phyloP scores from a whole-genome alignment of 1,284 basidiomycete species.

The Boletus sp. region DNA sequence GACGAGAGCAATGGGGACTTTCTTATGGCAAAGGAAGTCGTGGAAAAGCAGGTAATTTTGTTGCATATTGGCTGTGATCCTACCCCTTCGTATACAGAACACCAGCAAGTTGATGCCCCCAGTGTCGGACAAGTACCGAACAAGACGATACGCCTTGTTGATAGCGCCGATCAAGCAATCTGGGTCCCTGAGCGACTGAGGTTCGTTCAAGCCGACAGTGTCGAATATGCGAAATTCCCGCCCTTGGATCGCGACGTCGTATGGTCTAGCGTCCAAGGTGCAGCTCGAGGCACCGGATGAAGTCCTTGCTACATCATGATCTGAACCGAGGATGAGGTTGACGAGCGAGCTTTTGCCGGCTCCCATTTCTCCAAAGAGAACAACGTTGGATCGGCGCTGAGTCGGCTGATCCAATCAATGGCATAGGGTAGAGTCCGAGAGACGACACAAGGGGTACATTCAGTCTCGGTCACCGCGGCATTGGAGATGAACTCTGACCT shows the following conservation, averaged over 20 bases:
- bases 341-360: constrained; percentile 31
- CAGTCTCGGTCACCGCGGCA: background rate
- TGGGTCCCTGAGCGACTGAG: constrained; percentile 26
- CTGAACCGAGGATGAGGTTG: constrained; percentile 25
- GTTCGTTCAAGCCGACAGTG: constrained; percentile 33
- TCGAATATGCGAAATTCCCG: constrained; percentile 30
- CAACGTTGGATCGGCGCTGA: constrained; percentile 20
- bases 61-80: constrained; percentile 34
- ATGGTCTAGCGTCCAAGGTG: constrained; percentile 27
- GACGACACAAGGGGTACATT: background rate
- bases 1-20: constrained; percentile 30
- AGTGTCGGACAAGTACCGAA: constrained; percentile 24
- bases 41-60: constrained; percentile 37
- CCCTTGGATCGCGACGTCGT: constrained; percentile 21
- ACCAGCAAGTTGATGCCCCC: constrained; percentile 37
- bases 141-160: constrained; percentile 31
- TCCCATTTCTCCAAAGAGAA: constrained; percentile 32
- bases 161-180: constrained; percentile 30
- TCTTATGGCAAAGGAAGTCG: constrained; percentile 32
- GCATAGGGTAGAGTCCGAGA: constrained; percentile 6
- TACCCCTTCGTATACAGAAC: constrained; percentile 36
- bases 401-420: constrained; percentile 3
- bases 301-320: constrained; percentile 16
- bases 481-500: constrained; percentile 14
- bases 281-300: constrained; percentile 25